Evolutionary conservation across 768 basidiomycete genomes (phyloP).

Genomic region (Chiua virens): DNA sequence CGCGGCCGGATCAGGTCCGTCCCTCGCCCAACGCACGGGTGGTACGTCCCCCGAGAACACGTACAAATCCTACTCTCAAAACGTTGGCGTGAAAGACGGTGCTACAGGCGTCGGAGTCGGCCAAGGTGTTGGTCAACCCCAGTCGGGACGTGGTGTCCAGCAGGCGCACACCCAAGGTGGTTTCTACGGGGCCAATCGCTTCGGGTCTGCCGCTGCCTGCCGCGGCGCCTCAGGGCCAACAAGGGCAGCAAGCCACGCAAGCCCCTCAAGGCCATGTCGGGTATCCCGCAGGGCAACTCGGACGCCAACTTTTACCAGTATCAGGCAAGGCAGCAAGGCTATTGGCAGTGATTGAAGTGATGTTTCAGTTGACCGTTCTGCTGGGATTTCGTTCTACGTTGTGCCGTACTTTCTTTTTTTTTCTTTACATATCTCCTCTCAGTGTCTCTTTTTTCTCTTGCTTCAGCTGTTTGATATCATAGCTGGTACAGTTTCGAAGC

Average conservation of each 20-base stretch:
- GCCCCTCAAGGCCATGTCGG: slow-evolving; percentile 44
- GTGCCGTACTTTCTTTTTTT: neutral
- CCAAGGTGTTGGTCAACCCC: slow-evolving; percentile 34
- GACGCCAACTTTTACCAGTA: slow-evolving; percentile 74
- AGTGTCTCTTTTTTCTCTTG: slow-evolving; percentile 12
- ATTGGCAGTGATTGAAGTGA: slow-evolving; percentile 41
- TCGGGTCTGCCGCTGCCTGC: slow-evolving; percentile 42
- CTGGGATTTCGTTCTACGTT: slow-evolving; percentile 1
- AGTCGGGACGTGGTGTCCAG: slow-evolving; percentile 45
- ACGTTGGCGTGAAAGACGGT: slow-evolving; percentile 58
- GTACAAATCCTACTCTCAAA: slow-evolving; percentile 70
- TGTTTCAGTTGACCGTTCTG: slow-evolving; percentile 8
- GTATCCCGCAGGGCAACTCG: slow-evolving; percentile 52
- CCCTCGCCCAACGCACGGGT: slow-evolving; percentile 41
- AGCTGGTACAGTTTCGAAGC: slow-evolving; percentile 25
- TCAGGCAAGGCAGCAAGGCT: slow-evolving; percentile 64
- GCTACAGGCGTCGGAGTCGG: slow-evolving; percentile 44
- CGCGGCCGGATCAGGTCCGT: slow-evolving; percentile 45
- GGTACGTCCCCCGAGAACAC: slow-evolving; percentile 68
- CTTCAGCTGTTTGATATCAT: slow-evolving; percentile 32
- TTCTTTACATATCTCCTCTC: slow-evolving; percentile 4
- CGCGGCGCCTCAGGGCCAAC: slow-evolving; percentile 50
- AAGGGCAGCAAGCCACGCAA: slow-evolving; percentile 37
- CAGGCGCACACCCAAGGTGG: slow-evolving; percentile 43
- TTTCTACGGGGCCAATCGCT: slow-evolving; percentile 47